These are phyloP conservation scores for Graphilbum sp. DNA, from an alignment of 2,329 filamentous ascomycete genomes.

Conservation along the genomic window DNA sequence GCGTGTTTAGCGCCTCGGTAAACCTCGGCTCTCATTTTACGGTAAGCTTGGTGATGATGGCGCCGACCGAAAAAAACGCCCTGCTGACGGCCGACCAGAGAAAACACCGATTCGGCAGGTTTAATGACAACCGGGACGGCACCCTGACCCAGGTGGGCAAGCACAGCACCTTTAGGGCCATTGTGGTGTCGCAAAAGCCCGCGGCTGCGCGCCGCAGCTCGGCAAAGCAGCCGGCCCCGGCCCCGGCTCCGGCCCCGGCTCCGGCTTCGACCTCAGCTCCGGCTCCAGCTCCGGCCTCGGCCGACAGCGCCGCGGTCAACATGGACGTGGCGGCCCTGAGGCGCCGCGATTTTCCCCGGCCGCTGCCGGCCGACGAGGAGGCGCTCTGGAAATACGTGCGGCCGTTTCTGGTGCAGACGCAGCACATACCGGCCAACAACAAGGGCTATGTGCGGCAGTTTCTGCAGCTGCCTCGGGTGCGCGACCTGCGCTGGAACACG, in stretches of 20 bases:
- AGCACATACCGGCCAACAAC: conserved; percentile 5
- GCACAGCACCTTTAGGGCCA: conserved; percentile 3
- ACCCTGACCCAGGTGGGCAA: conserved; percentile 12
- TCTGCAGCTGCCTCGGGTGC: conserved; percentile 12
- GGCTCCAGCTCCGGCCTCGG: neutral
- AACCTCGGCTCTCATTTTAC: conserved; percentile 6
- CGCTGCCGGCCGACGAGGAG: neutral
- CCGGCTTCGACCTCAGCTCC: neutral
- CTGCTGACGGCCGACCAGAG: no score
- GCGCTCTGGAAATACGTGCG: conserved; percentile 14
- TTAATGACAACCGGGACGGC: conserved; percentile 17
- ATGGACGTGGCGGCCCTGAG: neutral
- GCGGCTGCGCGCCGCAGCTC: neutral
- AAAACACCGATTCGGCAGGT: conserved; percentile 8
- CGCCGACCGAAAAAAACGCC: no score
- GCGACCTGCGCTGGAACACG: conserved; percentile 15
- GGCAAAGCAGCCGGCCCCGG: neutral
- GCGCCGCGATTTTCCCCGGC: neutral
- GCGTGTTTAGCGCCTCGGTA: neutral
- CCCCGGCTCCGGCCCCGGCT: neutral
- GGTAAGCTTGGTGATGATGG: no score
- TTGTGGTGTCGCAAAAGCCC: conserved; percentile 11
- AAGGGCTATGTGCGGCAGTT: conserved; percentile 12
- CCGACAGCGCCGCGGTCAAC: neutral
- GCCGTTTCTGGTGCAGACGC: conserved; percentile 9